Base-by-base conservation (phyloP, 306 rosid genomes). In the Casuarina glauca region DNA sequence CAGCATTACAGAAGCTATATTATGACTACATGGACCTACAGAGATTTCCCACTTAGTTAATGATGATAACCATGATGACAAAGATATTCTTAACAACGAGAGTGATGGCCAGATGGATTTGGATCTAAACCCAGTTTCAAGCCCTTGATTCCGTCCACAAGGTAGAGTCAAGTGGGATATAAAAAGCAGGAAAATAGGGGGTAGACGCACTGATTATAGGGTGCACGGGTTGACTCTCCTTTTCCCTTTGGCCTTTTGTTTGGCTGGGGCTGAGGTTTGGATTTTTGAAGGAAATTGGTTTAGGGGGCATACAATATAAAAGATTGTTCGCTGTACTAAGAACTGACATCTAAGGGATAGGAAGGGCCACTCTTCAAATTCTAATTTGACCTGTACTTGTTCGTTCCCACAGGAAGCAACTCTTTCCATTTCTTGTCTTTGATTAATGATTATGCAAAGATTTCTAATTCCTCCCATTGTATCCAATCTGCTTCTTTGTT, bases 1-100 rank as follows among this genome's bases (percentile, higher is more conserved):
- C 16, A 91, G 93, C 49, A 83, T 88, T 52, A 87, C 83, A 51
- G 86, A 90, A 74, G 89, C 89, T 39, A 88, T 88, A 87, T 85
- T 87, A 76, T 88, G 88, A 92, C 78, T 67, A 84, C 57, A 86
- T 74, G 85, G 57, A 76, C 82, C 67, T 54, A 3, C 35, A 16
- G 52, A 76, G 78, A 74, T 71, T 39, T 74, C 57, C 41, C 71
- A 35, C 48, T 70, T 50, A 54, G 72, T 76, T 7, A 78, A 69
- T 57, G 62, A 32, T 2, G 68, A 78, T 3, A 76, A 72, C 41
- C 12, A 48, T 9, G 15, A 48, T 7, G 50, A 46, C 50, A 1
- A 73, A 77, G 71, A 74, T 72, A 74, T 51, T 48, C 41, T 73
- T 69, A 54, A 53, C 48, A 54, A 53, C 48, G 38, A 41, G 72